Evolutionary conservation across 495 filamentous ascomycete genomes (phyloP).

Genomic region (Penicillium pulvis): DNA sequence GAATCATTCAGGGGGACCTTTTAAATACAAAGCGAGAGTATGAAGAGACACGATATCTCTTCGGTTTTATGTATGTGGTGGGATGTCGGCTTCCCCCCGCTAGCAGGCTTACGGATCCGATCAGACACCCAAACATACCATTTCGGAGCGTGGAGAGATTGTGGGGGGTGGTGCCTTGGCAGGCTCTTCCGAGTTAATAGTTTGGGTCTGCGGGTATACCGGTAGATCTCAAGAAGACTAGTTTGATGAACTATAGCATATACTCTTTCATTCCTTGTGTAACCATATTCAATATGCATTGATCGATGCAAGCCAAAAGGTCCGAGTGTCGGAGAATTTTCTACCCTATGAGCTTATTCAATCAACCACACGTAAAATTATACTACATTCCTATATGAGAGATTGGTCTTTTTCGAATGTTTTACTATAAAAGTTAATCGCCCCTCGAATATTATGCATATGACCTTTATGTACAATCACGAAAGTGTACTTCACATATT

Average conservation of each 20-base stretch:
- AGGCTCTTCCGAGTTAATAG: constrained; percentile 16
- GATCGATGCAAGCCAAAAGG: neutral
- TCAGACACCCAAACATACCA: constrained; percentile 10
- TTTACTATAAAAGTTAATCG: neutral
- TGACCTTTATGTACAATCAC: neutral
- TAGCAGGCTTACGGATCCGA: constrained; percentile 24
- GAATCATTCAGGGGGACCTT: neutral
- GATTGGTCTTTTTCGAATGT: neutral
- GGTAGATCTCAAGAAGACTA: constrained; percentile 2
- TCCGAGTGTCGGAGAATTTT: constrained; percentile 2
- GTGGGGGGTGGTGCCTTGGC: constrained; percentile 16
- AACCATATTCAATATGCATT: neutral
- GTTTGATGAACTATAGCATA: neutral
- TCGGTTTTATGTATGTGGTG: constrained; percentile 16
- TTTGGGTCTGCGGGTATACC: constrained; percentile 16
- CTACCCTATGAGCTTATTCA: neutral
- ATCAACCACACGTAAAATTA: neutral
- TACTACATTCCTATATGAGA: neutral
- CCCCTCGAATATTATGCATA: neutral
- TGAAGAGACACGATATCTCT: neutral
- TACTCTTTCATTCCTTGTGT: neutral
- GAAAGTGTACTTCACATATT: neutral
- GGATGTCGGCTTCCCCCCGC: constrained; percentile 18
- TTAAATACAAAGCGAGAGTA: neutral
- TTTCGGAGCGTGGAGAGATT: constrained; percentile 29